Conservation (phyloP, 1,139 yeast species). For the Zygosaccharomyces pseudobailii region DNA sequence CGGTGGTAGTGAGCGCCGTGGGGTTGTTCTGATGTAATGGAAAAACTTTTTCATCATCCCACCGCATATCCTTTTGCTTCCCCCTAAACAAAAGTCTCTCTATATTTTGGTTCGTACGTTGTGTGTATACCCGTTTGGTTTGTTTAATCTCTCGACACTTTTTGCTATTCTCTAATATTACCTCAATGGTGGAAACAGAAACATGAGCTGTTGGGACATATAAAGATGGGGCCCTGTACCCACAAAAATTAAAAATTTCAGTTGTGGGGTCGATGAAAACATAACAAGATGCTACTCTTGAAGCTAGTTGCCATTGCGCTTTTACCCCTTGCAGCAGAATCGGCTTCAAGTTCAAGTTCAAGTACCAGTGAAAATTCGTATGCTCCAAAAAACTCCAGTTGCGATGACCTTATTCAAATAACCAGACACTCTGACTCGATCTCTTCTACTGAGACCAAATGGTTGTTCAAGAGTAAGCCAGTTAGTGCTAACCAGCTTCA, state of each 20-base stretch:
- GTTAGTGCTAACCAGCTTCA: constrained; percentile 34
- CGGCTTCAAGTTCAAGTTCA: not conserved
- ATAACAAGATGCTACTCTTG: not conserved
- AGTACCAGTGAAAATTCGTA: constrained; percentile 31
- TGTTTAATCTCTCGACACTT: not conserved
- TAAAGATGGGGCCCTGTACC: not conserved
- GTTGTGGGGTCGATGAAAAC: not conserved
- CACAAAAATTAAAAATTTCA: not conserved
- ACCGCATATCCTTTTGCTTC: not conserved
- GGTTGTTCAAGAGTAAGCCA: constrained; percentile 44
- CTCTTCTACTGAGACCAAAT: constrained; percentile 29
- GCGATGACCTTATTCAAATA: constrained; percentile 43
- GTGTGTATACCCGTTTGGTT: not conserved
- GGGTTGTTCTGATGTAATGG: constrained; percentile 5
- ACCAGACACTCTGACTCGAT: constrained; percentile 37
- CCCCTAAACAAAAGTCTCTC: not conserved
- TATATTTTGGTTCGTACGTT: not conserved
- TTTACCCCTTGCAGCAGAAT: not conserved
- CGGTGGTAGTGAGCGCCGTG: constrained; percentile 8
- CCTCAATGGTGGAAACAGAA: not conserved
- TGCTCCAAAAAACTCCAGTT: constrained; percentile 57
- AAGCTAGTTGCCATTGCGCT: not conserved
- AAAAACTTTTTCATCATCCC: not conserved
- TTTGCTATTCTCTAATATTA: not conserved
- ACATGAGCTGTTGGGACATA: not conserved